Conservation (phyloP, 2,329 filamentous ascomycete species). For the Botrytis squamosa region DNA sequence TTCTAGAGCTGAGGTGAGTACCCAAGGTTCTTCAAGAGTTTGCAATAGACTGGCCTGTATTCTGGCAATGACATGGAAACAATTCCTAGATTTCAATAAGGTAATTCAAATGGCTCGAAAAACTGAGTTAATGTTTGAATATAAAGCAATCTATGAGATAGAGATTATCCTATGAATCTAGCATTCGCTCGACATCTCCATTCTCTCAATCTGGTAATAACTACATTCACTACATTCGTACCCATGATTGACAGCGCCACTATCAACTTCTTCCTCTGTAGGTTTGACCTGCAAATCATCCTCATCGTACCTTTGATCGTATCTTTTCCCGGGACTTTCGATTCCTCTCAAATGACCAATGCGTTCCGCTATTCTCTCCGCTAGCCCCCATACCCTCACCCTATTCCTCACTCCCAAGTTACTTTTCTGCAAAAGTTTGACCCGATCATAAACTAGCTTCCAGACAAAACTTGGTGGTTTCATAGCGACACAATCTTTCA, state of each 20-base stretch:
- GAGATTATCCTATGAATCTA: neutral
- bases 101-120: neutral
- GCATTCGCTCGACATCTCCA: neutral
- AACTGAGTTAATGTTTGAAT: neutral
- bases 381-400: constrained; percentile 18
- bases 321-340: neutral
- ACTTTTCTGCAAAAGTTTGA: constrained; percentile 18
- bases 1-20: neutral
- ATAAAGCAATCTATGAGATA: neutral
- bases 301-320: neutral
- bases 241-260: neutral
- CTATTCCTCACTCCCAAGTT: constrained; percentile 20
- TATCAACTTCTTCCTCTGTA: neutral
- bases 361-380: constrained; percentile 16
- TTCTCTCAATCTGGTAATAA: neutral
- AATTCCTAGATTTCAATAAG: neutral
- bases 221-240: neutral
- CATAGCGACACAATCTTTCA: constrained; percentile 12
- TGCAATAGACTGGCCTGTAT: neutral
- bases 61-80: neutral
- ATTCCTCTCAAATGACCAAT: constrained; percentile 18
- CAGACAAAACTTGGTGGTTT: constrained; percentile 17
- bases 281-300: neutral
- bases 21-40: neutral
- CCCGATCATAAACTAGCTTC: constrained; percentile 17